Conservation (phyloP, 371 early-diverging fungal species). For the Mortierella sp. region DNA sequence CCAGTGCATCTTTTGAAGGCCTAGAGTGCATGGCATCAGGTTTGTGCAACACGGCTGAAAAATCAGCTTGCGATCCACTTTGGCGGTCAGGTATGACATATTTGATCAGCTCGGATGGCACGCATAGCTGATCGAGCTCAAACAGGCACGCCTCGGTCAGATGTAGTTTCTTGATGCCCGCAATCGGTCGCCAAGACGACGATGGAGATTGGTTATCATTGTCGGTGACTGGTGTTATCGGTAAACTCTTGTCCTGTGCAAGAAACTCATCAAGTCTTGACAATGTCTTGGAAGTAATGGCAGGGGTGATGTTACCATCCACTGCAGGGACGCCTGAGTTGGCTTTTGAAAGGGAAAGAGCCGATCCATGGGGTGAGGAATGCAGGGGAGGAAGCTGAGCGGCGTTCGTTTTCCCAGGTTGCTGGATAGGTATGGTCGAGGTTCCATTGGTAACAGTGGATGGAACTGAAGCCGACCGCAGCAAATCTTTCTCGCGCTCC, state of each 20-base stretch:
- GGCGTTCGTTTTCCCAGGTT: background rate
- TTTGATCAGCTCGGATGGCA: conserved; percentile 23
- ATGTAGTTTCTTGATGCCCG: conserved; percentile 25
- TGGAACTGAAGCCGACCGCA: background rate
- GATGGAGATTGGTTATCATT: background rate
- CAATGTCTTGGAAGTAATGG: background rate
- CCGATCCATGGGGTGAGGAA: background rate
- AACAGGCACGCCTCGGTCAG: conserved; percentile 7
- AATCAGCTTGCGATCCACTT: background rate
- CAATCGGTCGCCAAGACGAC: conserved; percentile 11
- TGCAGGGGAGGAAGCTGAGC: background rate
- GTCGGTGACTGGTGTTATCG: background rate
- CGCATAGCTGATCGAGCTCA: conserved; percentile 35
- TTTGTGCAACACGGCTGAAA: background rate
- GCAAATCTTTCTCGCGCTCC: conserved; percentile 15
- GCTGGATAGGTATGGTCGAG: background rate
- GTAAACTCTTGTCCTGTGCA: conserved; percentile 15
- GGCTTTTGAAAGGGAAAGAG: background rate
- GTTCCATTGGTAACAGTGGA: background rate
- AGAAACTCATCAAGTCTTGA: conserved; percentile 31
- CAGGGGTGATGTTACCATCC: background rate
- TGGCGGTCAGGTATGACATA: conserved; percentile 22
- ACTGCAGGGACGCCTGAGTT: background rate
- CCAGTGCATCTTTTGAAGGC: background rate
- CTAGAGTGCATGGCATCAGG: background rate